Evolutionary conservation across 805 yeast genomes (phyloP), one percentile per base, ranked within the genome.

Genomic region (Metschnikowia rubicola): DNA sequence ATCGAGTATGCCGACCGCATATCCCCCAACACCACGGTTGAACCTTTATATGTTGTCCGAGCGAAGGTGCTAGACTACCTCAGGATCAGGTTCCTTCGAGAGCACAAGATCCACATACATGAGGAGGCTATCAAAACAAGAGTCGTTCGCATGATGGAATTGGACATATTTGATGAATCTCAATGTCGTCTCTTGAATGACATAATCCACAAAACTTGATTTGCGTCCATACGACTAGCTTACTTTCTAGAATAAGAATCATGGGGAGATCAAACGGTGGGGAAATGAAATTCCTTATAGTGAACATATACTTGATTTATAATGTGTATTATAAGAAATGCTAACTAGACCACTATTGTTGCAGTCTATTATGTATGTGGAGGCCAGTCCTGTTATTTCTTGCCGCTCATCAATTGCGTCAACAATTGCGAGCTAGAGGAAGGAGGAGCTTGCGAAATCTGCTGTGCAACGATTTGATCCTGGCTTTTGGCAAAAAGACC

Each of bases 381-480:
- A 21, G 26, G 7, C 7, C 26, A 21, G 7, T 30, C 10, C 37
- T 33, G 28, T 55, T 57, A 71, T 57, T 71, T 79, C 62, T 85
- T 87, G 29, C 95, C 95, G 57, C 84, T 84, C 83, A 90, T 84
- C 61, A 90, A 73, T 65, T 89, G 97, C 48, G 82, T 88, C 57
- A 90, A 75, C 59, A 90, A 75, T 61, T 89, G 96, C 35, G 89
- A 83, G 50, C 91, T 84, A 41, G 86, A 81, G 28, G 81, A 79
- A 7, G 64, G 66, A 42, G 53, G 57, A 8, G 52, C 58, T 30
- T 46, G 50, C 13, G 46, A 26, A 39, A 48, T 29, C 17, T 41
- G 47, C 19, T 41, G 45, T 12, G 19, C 38, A 19, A 51, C 44
- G 19, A 39, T 30, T 36, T 47, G 35, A n/a, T 53, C 52, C 11